Percentiles rank a stretch among this genome's conserved stretches.
phyloP scores from a whole-genome alignment of 352 stramenopile genomes.

The Phytophthora palmivora region DNA sequence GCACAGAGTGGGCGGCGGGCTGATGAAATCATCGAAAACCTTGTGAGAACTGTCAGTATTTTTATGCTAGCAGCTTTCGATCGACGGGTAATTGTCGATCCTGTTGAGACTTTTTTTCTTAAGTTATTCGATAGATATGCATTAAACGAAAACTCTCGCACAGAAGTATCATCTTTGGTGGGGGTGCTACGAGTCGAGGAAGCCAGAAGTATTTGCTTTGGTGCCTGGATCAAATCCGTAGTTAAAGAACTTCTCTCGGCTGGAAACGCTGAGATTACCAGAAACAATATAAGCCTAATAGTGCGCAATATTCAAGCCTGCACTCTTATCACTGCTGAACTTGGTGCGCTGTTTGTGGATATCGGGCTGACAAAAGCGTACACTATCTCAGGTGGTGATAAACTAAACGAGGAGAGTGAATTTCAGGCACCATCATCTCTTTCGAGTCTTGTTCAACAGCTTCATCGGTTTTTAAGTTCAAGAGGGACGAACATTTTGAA shows the following conservation, averaged over 20 bases:
- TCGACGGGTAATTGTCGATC: background rate
- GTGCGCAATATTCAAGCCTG: slow-evolving; percentile 9
- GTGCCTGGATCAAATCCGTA: slow-evolving; percentile 6
- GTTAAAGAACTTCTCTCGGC: background rate
- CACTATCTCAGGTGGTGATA: background rate
- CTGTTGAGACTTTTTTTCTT: slow-evolving; percentile 1
- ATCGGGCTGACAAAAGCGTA: slow-evolving; percentile 12
- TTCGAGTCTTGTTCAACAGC: slow-evolving; percentile 7
- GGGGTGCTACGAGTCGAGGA: slow-evolving; percentile 2
- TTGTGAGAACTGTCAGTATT: slow-evolving; percentile 18
- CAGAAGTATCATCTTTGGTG: slow-evolving; percentile 3
- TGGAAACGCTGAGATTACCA: slow-evolving; percentile 2
- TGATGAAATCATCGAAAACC: slow-evolving; percentile 1
- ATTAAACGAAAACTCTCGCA: background rate
- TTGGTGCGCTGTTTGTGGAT: slow-evolving; percentile 16
- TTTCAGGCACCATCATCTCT: slow-evolving; percentile 8
- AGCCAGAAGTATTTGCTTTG: background rate
- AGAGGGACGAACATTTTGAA: background rate
- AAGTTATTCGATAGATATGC: background rate
- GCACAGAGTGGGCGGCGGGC: background rate
- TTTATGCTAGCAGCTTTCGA: slow-evolving; percentile 6
- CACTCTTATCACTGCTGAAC: slow-evolving; percentile 5
- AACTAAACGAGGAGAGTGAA: background rate
- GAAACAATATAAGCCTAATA: slow-evolving; percentile 1
- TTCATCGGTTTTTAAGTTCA: slow-evolving; percentile 12